Evolutionary conservation across 2,329 filamentous ascomycete species (phyloP), one percentile per base, ranked within the genome.

Genomic region (Trichoderma hamatum): DNA sequence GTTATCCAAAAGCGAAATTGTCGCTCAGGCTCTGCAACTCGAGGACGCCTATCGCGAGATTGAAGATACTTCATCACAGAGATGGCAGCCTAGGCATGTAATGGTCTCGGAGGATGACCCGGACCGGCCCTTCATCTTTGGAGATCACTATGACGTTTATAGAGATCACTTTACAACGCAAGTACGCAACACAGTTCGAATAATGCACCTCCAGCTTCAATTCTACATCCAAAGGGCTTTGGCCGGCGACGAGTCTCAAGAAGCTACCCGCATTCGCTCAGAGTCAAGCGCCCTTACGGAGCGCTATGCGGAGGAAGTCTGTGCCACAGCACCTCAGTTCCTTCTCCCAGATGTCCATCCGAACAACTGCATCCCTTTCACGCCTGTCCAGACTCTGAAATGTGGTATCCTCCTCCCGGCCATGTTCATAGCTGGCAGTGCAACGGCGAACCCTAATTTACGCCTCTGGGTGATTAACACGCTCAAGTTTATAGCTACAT

Each of bases 151-250:
- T 24, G 71, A 75, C 49, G 26, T 75, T 3, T 73, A 74, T 52
- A 51, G 52, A 2, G 71, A 73, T 19, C 69, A 74, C 7, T 73
- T 69, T 16, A 68, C 70, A 30, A 71, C 73, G 0, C 74, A 75
- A 49, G 72, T 75, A 16, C 63, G 70, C 28, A 75, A 75, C 39
- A 73, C 72, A 2, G 58, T 73, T 36, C 70, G 70, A 10, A 72
- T 71, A 5, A 72, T 72, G 58, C 73, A 71, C 9, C 65, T 75
- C 3, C 70, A 73, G 16, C 61, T 75, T 7, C 64, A 71, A 24
- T 21, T 59, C 28, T 55, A 72, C 21, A 68, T 70, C 21, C 36
- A 60, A 39, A 43, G 21, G 5, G 26, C 71, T 26, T 26, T 67
- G 3, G n/a, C 16, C 16, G 46, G 54, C 30, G 58, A 68, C 34